Evolutionary conservation across 768 basidiomycete genomes (phyloP), one percentile per base, ranked within the genome.

Genomic region (Cystobasidium onofrii): DNA sequence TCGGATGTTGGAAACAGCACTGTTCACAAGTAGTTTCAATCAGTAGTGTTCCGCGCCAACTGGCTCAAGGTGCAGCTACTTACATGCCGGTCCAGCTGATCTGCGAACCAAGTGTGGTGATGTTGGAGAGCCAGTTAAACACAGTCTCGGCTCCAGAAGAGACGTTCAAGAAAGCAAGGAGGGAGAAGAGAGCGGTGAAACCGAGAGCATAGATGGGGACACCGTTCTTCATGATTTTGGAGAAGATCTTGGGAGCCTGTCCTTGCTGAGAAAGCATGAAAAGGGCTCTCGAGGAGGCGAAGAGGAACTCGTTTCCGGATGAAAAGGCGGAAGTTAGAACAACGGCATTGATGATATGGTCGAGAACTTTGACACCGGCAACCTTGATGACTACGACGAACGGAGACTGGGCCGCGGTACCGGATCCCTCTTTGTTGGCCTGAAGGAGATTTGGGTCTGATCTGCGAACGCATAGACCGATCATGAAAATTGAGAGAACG

Each of bases 271-370:
- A 89, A 72, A 96, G 85, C 64, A 90, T 91, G 81, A 93, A 93
- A 20, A 96, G 84, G 27, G 82, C 82, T 65, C 82, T 80, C 12
- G 91, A 93, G 65, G 88, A 88, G 3, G 91, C 81, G 79, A 82
- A 83, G 6, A 64, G 39, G 64, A 65, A 93, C 73, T 63, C 90
- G 25, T 88, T 89, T 2, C 90, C 91, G 34, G 93, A 92, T 36
- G 92, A 95, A 89, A 90, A 92, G 9, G 93, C 92, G 1, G 91
- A 91, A 36, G 89, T 92, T 75, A 96, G 81, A 13, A 94, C 84
- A 25, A 76, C 76, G n/a, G 69, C 50, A 75, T 76, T 78, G 77
- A 86, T 81, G 78, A 92, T 80, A 4, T 63, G 63, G 72, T 64
- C 63, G n/a, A 89, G 82, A 6, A 73, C 77, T 6, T 66, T 27